These are phyloP conservation scores for Acacia pycnantha DNA, from an alignment of 331 rosid species.

Conservation along the genomic window DNA sequence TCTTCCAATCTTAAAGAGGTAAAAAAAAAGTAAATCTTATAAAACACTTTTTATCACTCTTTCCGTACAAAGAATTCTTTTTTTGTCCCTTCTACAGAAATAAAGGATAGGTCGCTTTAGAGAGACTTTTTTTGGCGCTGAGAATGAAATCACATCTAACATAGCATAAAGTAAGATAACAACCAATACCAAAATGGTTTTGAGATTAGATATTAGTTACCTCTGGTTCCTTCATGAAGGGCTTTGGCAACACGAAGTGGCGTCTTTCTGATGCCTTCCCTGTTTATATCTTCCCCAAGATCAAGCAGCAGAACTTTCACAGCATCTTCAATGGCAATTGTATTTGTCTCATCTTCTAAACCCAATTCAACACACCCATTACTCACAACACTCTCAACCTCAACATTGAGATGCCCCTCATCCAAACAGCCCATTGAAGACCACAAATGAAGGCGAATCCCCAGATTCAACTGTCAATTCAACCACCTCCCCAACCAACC, in stretches of 20 bases:
- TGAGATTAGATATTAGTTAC: constrained; percentile 37
- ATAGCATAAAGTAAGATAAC: neutral
- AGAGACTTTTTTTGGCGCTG: neutral
- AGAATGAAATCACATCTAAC: neutral
- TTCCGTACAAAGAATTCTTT: neutral
- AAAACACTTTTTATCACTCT: neutral
- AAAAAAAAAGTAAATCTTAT: neutral
- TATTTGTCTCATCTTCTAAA: constrained; percentile 45
- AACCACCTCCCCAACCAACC: neutral
- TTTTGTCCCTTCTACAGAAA: neutral
- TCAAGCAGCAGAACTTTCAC: constrained; percentile 82
- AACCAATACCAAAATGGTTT: neutral
- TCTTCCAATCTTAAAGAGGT: neutral
- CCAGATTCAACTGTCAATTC: constrained; percentile 2
- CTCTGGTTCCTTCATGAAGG: constrained; percentile 90
- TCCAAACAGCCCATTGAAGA: constrained; percentile 76
- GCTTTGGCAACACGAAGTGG: constrained; percentile 97
- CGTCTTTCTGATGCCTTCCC: constrained; percentile 85
- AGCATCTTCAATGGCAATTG: constrained; percentile 63
- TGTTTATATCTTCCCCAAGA: constrained; percentile 76
- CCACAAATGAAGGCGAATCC: constrained; percentile 3
- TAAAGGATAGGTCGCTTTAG: neutral
- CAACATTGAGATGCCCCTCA: constrained; percentile 59
- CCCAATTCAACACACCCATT: constrained; percentile 38
- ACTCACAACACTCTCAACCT: constrained; percentile 63